These are phyloP conservation scores for Goffeauzyma gilvescens DNA, from an alignment of 768 basidiomycete species.

Conservation along the genomic window DNA sequence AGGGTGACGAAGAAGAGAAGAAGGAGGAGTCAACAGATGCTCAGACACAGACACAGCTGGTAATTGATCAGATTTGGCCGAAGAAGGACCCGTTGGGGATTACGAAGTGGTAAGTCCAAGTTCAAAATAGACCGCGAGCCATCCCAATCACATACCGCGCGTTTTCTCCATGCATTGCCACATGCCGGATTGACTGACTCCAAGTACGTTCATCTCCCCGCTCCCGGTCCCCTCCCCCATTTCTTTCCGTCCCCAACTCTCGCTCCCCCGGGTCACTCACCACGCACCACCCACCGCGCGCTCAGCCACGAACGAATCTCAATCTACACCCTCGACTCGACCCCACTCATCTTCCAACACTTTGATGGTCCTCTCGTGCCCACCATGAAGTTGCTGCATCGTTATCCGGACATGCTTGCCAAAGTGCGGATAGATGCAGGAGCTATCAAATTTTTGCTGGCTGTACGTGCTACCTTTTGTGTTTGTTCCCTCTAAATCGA, in stretches of 20 bases:
- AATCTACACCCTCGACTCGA: constrained; percentile 68
- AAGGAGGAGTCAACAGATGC: constrained; percentile 12
- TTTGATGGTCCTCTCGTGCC: constrained; percentile 86
- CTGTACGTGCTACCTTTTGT: constrained; percentile 35
- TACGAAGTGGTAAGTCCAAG: constrained; percentile 72
- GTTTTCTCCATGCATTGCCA: no score
- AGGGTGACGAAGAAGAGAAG: constrained; percentile 12
- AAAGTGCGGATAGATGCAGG: constrained; percentile 82
- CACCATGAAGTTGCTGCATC: constrained; percentile 71
- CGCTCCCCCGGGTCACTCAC: no score
- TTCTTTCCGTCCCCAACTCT: no score
- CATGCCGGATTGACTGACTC: no score
- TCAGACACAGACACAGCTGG: constrained; percentile 41
- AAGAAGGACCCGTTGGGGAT: constrained; percentile 90
- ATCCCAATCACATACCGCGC: no score
- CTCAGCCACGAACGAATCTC: constrained; percentile 91
- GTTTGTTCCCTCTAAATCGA: no score
- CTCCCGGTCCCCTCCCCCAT: no score
- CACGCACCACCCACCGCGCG: no score
- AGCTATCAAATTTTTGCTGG: constrained; percentile 88
- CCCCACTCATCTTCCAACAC: constrained; percentile 87
- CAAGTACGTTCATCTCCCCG: no score
- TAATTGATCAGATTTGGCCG: constrained; percentile 79
- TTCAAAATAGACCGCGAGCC: no score
- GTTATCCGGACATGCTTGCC: constrained; percentile 81